Conservation (phyloP, 495 filamentous ascomycete genomes). For the Trichoderma reesei region DNA sequence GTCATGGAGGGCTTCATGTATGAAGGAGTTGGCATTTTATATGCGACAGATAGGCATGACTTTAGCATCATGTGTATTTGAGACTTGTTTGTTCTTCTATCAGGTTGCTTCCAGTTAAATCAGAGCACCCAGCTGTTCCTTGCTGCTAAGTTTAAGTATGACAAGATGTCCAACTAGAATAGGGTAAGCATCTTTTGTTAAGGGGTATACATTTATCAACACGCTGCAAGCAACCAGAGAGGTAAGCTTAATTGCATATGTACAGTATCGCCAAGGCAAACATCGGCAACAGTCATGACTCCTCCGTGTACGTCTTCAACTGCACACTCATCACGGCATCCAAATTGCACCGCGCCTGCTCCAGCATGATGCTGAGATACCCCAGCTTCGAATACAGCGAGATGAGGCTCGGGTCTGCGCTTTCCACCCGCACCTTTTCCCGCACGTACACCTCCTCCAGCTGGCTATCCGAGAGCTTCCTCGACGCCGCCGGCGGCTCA, state of each 20-base stretch:
- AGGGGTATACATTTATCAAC: no score
- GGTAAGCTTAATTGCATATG: no score
- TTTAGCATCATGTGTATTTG: background rate
- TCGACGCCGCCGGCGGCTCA: background rate
- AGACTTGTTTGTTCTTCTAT: background rate
- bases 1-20: background rate
- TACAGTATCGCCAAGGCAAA: background rate
- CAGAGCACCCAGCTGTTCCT: background rate
- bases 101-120: background rate
- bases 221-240: no score
- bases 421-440: slow-evolving; percentile 87
- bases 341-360: slow-evolving; percentile 58
- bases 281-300: background rate
- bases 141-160: background rate
- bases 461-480: slow-evolving; percentile 7
- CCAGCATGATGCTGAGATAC: slow-evolving; percentile 66
- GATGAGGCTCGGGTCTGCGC: slow-evolving; percentile 80
- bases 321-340: slow-evolving; percentile 63
- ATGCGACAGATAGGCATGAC: slow-evolving; percentile 12
- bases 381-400: slow-evolving; percentile 80
- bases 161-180: no score
- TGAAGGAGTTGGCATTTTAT: slow-evolving; percentile 13
- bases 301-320: background rate
- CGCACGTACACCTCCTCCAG: slow-evolving; percentile 58
- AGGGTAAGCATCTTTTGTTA: no score